Evolutionary conservation across 805 yeast species (phyloP), one percentile per base, ranked within the genome.

Genomic region (Saccharomyces kudriavzevii): DNA sequence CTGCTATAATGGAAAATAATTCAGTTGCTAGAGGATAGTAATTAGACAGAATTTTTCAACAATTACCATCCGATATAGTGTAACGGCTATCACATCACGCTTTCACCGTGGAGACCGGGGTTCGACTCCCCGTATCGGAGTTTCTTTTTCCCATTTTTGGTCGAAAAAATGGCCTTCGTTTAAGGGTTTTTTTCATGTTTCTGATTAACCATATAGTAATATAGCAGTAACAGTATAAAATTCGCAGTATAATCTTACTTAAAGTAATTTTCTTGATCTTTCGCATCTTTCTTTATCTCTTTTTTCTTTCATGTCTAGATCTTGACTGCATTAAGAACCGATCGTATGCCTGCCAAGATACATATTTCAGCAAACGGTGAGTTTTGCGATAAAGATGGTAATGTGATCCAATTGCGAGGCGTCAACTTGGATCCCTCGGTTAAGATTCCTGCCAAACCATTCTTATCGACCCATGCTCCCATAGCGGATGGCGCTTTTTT

Each of bases 371-470:
- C 64, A 1, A 56, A 72, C 25, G 96, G 94, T 4, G 73, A 78
- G 54, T 82, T 91, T 65, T 70, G 80, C 2, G 81, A 82, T 56
- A 55, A 60, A 0, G 56, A 77, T 1, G 89, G 89, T 1, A 72
- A 94, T 45, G 73, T 73, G n/a, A 72, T 89, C 11, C 75, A 77
- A 11, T 70, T 90, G 29, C 82, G 85, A 59, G 97, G 97, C 1
- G 85, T 90, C 56, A 90, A 91, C 65, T 66, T 90, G 22, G 96
- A 89, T 58, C 84, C 87, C 0, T 79, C 84, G 31, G 75, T 85
- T 58, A 90, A 90, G 66, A 70, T 81, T 50, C 97, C 97, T 0
- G 62, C 73, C 1, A 59, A 54, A 1, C 96, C 96, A 0, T 56
- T 58, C n/a, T 51, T 66, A 20, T 73, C 78, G 0, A 68, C 77